Evolutionary conservation across 148 eudicot genomes (phyloP), one percentile per base, ranked within the genome.

Genomic region (Camellia sinensis): DNA sequence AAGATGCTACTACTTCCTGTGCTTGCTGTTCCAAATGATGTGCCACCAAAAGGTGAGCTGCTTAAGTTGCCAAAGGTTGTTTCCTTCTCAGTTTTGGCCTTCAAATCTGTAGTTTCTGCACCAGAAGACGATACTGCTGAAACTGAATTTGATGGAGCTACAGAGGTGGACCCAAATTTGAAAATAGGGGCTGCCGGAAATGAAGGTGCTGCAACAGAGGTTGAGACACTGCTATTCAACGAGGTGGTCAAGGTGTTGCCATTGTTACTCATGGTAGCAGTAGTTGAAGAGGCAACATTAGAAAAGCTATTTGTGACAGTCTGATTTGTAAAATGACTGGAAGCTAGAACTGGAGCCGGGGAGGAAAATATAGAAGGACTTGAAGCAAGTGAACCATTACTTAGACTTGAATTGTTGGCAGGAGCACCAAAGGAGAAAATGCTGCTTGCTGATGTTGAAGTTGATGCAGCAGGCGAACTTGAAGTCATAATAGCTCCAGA

Each of bases 311-410:
- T 84, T 74, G 72, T 12, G 22, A 73, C 9, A 18, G 65, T 72
- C 65, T 78, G 73, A 68, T 76, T 75, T 67, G 67, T 40, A 43
- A 75, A 41, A 18, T 76, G 71, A 69, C 82, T 68, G n/a, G 87
- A 78, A 66, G 84, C 37, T 8, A 67, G 83, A 54, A 50, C 67
- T 17, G 87, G 74, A 76, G 81, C 40, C 69, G 87, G 52, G 48
- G 81, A 57, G 21, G 83, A 66, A 10, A 76, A 48, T 14, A 80
- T 71, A 75, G 91, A 37, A 52, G 29, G 73, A 2, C 81, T 81
- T 74, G 90, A 81, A 82, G 70, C 78, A 82, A 69, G 40, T 22
- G 76, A 80, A 37, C 86, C 93, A 79, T 82, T 89, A 59, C 53
- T 78, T 19, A 76, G 37, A 61, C 64, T 44, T 63, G 84, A 69